Conservation (phyloP, 2,329 filamentous ascomycete species). For the Botryosphaeria agaves region DNA sequence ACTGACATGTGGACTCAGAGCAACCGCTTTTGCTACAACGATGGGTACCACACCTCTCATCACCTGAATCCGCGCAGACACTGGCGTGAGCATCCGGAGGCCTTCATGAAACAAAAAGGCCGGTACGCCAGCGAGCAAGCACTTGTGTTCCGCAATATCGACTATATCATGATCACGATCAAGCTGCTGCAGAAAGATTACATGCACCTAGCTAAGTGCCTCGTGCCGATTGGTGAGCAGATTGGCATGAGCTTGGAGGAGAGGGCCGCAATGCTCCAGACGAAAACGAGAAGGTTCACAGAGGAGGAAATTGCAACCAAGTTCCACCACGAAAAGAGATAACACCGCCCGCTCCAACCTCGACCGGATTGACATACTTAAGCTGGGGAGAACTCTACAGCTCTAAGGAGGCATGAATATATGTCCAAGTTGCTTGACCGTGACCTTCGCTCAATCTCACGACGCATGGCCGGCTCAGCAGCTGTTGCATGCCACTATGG, state of each 20-base stretch:
- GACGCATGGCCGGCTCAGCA: too few relatives aligned
- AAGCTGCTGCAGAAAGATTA: conserved; percentile 56
- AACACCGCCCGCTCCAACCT: background rate
- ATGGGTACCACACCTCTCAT: conserved; percentile 68
- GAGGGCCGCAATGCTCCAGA: conserved; percentile 42
- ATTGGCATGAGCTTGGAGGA: conserved; percentile 47
- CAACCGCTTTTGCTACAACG: conserved; percentile 70
- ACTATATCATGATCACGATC: conserved; percentile 61
- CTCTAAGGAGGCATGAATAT: too few relatives aligned
- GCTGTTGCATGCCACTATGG: too few relatives aligned
- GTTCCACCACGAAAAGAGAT: conserved; percentile 20
- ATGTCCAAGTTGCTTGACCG: too few relatives aligned
- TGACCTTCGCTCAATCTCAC: too few relatives aligned
- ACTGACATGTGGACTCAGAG: conserved; percentile 31
- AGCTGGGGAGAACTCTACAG: too few relatives aligned
- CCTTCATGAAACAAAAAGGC: conserved; percentile 53
- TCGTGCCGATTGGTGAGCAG: conserved; percentile 61
- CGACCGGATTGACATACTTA: too few relatives aligned
- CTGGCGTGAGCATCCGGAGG: conserved; percentile 63
- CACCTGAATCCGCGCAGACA: conserved; percentile 63
- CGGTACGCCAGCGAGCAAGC: conserved; percentile 50
- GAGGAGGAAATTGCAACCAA: conserved; percentile 46
- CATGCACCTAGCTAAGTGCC: conserved; percentile 44
- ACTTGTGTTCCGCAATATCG: conserved; percentile 65
- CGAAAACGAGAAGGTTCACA: conserved; percentile 47